Percentiles rank a stretch among this genome's conserved stretches.
Conservation (phyloP, 768 basidiomycete species). For the Tricholoma terreum region DNA sequence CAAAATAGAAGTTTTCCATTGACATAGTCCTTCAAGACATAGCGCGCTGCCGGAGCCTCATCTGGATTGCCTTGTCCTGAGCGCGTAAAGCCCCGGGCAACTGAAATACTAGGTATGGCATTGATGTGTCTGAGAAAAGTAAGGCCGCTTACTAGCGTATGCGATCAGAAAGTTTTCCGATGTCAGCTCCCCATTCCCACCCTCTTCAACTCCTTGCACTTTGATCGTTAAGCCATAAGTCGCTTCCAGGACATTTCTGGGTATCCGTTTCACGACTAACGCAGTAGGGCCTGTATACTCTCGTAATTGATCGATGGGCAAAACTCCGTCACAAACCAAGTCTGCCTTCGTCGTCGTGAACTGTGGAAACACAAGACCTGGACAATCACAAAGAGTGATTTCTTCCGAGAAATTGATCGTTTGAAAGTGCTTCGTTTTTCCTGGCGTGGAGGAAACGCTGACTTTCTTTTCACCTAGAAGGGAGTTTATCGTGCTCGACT, state of each 20-base stretch:
- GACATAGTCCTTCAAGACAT: constrained; percentile 95
- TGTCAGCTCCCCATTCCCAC: constrained; percentile 71
- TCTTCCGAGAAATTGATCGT: constrained; percentile 90
- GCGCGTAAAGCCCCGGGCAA: constrained; percentile 89
- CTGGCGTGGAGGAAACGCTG: constrained; percentile 96
- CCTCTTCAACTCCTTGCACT: constrained; percentile 66
- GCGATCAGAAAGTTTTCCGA: constrained; percentile 82
- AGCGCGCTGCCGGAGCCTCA: constrained; percentile 89
- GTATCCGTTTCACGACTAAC: constrained; percentile 75
- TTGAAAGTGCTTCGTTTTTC: constrained; percentile 99
- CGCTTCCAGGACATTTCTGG: constrained; percentile 80
- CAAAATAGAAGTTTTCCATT: constrained; percentile 90
- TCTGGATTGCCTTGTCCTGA: constrained; percentile 97
- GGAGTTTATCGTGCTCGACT: constrained; percentile 97
- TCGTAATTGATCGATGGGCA: constrained; percentile 96
- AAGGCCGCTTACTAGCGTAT: constrained; percentile 78
- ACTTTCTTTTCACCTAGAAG: constrained; percentile 96
- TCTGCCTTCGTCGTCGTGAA: constrained; percentile 97
- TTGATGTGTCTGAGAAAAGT: background rate
- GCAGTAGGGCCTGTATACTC: constrained; percentile 86
- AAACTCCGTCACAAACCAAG: constrained; percentile 91
- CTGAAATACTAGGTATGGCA: constrained; percentile 40
- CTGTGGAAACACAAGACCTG: constrained; percentile 96
- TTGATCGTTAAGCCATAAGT: constrained; percentile 84
- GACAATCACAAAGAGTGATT: constrained; percentile 93